Percentiles rank a stretch among this genome's conserved stretches.
Evolutionary conservation across 306 rosid species (phyloP).

Genomic region (Lotus japonicus): DNA sequence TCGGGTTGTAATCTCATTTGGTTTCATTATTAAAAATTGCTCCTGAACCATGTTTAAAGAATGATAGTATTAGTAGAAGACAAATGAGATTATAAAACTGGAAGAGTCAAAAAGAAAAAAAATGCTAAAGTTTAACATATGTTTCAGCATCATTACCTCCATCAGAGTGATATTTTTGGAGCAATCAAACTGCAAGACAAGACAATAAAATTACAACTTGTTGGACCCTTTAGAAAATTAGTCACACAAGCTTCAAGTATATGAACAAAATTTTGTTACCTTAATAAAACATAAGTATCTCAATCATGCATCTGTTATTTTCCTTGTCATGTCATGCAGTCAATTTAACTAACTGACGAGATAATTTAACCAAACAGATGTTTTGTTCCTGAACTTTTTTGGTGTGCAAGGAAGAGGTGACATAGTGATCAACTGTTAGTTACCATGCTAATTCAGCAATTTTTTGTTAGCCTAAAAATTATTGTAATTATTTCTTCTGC

Average conservation of each 20-base stretch:
- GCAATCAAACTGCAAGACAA: constrained; percentile 81
- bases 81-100: neutral
- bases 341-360: constrained; percentile 2
- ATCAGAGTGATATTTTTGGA: constrained; percentile 75
- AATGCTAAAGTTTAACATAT: neutral
- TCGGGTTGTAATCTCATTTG: constrained; percentile 50
- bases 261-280: neutral
- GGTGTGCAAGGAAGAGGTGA: neutral
- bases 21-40: constrained; percentile 83
- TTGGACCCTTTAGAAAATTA: neutral
- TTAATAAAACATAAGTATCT: neutral
- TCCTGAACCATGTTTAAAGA: constrained; percentile 46
- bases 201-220: constrained; percentile 16
- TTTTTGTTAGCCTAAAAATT: neutral
- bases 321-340: neutral
- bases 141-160: constrained; percentile 63
- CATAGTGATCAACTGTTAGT: neutral
- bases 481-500: neutral
- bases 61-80: neutral
- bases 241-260: neutral
- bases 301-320: constrained; percentile 1
- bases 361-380: neutral
- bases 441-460: neutral
- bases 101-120: neutral
- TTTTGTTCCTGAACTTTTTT: neutral